Conservation (phyloP, 2,329 filamentous ascomycete species). For the Dactylellina haptotyla region DNA sequence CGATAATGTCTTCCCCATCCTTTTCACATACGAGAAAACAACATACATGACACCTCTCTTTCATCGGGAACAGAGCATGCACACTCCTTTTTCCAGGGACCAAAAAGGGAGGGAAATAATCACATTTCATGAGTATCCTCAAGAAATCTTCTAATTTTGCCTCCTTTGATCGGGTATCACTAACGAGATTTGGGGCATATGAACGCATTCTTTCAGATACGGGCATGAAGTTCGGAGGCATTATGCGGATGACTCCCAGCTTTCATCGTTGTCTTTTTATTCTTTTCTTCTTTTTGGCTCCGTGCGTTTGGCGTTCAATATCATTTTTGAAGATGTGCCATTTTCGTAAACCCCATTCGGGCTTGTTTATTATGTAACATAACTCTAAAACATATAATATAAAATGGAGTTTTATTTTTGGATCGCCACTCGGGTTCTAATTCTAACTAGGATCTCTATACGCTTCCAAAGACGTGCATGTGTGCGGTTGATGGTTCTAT, state of each 20-base stretch:
- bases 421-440: no score
- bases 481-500: no score
- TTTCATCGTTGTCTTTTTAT: slow-evolving; percentile 16
- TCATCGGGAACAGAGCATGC: background rate
- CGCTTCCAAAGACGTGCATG: no score
- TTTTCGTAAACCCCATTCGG: slow-evolving; percentile 9
- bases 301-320: slow-evolving; percentile 24
- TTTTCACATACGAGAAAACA: slow-evolving; percentile 11
- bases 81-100: slow-evolving; percentile 12
- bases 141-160: slow-evolving; percentile 52
- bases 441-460: no score
- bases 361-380: slow-evolving; percentile 22
- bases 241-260: slow-evolving; percentile 20
- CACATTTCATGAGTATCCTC: slow-evolving; percentile 54
- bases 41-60: background rate
- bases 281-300: slow-evolving; percentile 13
- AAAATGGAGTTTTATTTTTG: background rate
- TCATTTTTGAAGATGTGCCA: slow-evolving; percentile 3
- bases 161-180: slow-evolving; percentile 50
- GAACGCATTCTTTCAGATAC: slow-evolving; percentile 49
- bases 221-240: slow-evolving; percentile 11
- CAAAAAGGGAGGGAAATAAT: no score
- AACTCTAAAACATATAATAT: slow-evolving; percentile 9
- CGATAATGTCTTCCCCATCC: slow-evolving; percentile 17
- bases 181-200: slow-evolving; percentile 44